Conservation (phyloP, 768 basidiomycete species). For the Termitomyces titanicus region DNA sequence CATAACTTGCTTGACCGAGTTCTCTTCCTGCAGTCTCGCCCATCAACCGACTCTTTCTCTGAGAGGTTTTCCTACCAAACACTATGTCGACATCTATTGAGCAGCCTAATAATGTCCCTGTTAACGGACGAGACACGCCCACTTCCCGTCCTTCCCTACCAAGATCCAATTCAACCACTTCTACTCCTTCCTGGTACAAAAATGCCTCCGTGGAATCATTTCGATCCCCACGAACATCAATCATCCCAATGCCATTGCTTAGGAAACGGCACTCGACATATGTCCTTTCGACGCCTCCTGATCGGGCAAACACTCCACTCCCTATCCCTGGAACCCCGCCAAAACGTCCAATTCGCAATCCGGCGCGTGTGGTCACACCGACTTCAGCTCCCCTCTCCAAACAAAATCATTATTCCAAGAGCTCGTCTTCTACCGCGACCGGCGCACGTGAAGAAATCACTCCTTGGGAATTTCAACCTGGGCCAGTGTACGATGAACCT, state of each 20-base stretch:
- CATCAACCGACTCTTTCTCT: not conserved
- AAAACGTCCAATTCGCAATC: conserved; percentile 30
- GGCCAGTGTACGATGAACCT: conserved; percentile 9
- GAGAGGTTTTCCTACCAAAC: not conserved
- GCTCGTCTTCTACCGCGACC: conserved; percentile 24
- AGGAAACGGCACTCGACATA: conserved; percentile 32
- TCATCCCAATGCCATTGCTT: conserved; percentile 13
- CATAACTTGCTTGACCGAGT: not conserved
- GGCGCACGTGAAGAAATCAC: conserved; percentile 25
- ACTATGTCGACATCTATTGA: conserved; percentile 11
- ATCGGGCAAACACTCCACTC: conserved; percentile 17
- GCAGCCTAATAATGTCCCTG: conserved; percentile 1
- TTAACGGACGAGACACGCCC: conserved; percentile 1
- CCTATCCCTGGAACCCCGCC: conserved; percentile 21
- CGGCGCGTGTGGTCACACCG: conserved; percentile 19
- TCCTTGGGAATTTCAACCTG: conserved; percentile 32
- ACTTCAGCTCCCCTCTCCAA: not conserved
- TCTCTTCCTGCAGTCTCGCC: not conserved
- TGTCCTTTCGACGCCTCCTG: conserved; percentile 17
- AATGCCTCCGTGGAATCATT: conserved; percentile 21
- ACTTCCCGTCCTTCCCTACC: conserved; percentile 12
- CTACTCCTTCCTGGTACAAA: conserved; percentile 15
- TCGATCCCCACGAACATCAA: conserved; percentile 3
- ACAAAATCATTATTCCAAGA: conserved; percentile 7
- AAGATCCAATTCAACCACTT: conserved; percentile 17